Base-by-base conservation (phyloP, 305 asterid species). In the Caryopteris hybrid region DNA sequence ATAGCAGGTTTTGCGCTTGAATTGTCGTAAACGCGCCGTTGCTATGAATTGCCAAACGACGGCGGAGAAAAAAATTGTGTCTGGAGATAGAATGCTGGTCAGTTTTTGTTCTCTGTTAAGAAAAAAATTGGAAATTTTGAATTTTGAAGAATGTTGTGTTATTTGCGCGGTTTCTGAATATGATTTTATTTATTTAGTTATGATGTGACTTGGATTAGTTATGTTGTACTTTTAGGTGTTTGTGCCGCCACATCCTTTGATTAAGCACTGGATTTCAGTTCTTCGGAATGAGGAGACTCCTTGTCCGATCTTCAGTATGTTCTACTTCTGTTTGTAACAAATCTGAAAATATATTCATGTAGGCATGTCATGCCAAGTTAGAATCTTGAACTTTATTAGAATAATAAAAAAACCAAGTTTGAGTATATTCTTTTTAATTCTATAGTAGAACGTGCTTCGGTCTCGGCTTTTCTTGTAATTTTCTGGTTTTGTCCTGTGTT, bases 181-280 rank as follows among this genome's bases (percentile, higher is more conserved):
- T 36, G 31, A 20, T 11, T 33, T 46, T 43, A 1, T 66, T 20
- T n/a, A n/a, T 16, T 42, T 41, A 4, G 59, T 1, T 54, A 13
- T 73, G 59, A 29, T 74, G 16, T 57, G 12, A 45, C 75, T 47
- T 54, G 20, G 10, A 36, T 36, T 0, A 9, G 41, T 36, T 36
- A 8, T 6, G 2, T 36, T 8, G 41, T 10, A 5, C 6, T 5
- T 36, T 36, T 66, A 95, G 99, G 96, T 89, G 43, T 89, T 82
- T 80, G 99, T 95, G 46, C 99, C 99, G 56, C 96, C 95, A 20
- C 99, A 95, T 77, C 96, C 98, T 58, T 76, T 91, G 74, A 86
- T 95, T 64, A 91, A 91, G 86, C 99, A 95, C 74, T 95, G 99
- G 99, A 79, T 95, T 83, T 84, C 99, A 29, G 92, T 95, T 75